Evolutionary conservation across 352 stramenopile species (phyloP), one percentile per base, ranked within the genome.

Genomic region (Pilasporangium apinafurcum): DNA sequence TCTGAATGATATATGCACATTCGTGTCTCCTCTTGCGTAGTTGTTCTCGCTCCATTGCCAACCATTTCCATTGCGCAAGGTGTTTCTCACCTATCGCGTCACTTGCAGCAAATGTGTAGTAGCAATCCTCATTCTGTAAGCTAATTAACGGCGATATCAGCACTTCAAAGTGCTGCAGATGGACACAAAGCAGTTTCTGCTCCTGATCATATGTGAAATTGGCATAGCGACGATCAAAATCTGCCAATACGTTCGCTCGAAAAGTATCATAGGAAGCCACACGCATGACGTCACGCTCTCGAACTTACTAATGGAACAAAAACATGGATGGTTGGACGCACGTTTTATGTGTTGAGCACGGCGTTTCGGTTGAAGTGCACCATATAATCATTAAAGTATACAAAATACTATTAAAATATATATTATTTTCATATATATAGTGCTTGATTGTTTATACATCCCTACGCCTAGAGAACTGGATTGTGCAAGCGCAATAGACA

Each of bases 131-230:
- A 22, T n/a, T 24, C 28, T 44, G 51, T 48, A 22, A 8, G 21
- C 13, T 32, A 25, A 20, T 59, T 14, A 10, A 46, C 22, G 12
- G 33, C 24, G 0, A 55, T 49, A 4, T 62, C 16, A 22, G 43
- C 39, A 50, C 8, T 34, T 62, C 29, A 38, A 59, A 59, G 20
- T 65, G 55, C 17, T 45, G 55, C 20, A 69, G 37, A 48, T 62
- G 59, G 20, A 62, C 51, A 34, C 47, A 47, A 18, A 65, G 39
- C 26, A 69, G 29, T 24, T 40, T 52, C 40, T 62, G 59, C 30
- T 59, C 47, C 14, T 29, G 38, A 2, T 12, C 13, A 9, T 39
- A 22, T 5, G 52, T 32, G 28, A 16, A 20, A 14, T n/a, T 33
- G 25, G 31, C 44, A 53, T 54, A 33, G n/a, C 36, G 54, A 30